Conservation (phyloP, 495 filamentous ascomycete species). For the Penicillium paxilli region DNA sequence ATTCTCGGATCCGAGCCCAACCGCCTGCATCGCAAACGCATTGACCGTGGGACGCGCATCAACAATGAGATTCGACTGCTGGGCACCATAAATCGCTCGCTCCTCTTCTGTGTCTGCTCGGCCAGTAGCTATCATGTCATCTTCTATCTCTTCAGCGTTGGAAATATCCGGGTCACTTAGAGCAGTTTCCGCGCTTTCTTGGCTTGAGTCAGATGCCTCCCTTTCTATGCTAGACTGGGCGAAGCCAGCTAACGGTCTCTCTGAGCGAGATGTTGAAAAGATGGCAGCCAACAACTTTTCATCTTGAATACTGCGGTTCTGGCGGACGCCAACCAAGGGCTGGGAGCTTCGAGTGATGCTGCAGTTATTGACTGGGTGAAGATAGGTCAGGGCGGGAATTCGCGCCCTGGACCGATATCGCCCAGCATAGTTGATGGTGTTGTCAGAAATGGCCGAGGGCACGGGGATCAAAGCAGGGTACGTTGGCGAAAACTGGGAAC, state of each 20-base stretch:
- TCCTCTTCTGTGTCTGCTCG: slow-evolving; percentile 40
- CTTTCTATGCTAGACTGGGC: slow-evolving; percentile 42
- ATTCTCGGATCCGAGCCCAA: slow-evolving; percentile 92
- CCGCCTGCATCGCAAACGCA: slow-evolving; percentile 92
- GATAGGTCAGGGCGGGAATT: slow-evolving; percentile 86
- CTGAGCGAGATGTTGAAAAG: slow-evolving; percentile 71
- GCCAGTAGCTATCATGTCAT: slow-evolving; percentile 62
- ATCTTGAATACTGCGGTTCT: slow-evolving; percentile 92
- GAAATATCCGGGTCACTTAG: slow-evolving; percentile 43
- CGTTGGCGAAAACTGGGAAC: slow-evolving; percentile 80
- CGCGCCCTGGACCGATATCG: slow-evolving; percentile 82
- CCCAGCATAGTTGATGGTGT: slow-evolving; percentile 91
- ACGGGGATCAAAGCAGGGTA: slow-evolving; percentile 86
- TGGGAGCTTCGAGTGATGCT: slow-evolving; percentile 95
- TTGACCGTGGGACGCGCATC: slow-evolving; percentile 96
- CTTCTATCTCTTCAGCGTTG: slow-evolving; percentile 69
- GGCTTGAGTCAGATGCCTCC: slow-evolving; percentile 59
- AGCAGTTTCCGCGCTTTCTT: slow-evolving; percentile 47
- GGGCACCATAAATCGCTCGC: slow-evolving; percentile 81
- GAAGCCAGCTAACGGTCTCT: slow-evolving; percentile 46
- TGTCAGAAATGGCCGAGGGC: slow-evolving; percentile 88
- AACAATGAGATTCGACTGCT: slow-evolving; percentile 93
- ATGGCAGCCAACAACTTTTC: slow-evolving; percentile 91
- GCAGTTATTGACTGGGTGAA: slow-evolving; percentile 95
- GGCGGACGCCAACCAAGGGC: slow-evolving; percentile 81